A percentile compares a stretch with the other conserved stretches of the same genome.
These are phyloP conservation scores for Thermomyces lanuginosus DNA, from an alignment of 2,329 filamentous ascomycete species.

Conservation along the genomic window DNA sequence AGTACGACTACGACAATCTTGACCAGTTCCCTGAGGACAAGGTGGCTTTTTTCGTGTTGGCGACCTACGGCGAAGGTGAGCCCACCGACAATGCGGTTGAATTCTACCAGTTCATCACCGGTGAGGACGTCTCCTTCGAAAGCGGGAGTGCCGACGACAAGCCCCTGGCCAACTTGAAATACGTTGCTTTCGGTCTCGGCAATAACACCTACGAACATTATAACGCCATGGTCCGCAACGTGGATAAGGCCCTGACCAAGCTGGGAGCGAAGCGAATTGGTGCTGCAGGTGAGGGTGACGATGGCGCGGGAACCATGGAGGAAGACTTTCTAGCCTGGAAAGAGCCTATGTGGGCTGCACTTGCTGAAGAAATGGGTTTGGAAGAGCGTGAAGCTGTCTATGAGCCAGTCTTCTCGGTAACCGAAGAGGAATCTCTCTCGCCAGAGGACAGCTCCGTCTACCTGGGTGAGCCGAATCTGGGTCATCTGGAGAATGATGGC, in stretches of 20 bases:
- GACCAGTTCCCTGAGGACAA: conserved; percentile 81
- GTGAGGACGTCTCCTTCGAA: conserved; percentile 67
- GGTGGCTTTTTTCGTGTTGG: conserved; percentile 83
- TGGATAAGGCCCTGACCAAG: conserved; percentile 64
- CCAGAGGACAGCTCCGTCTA: conserved; percentile 70
- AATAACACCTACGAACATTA: conserved; percentile 99
- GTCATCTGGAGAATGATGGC: conserved; percentile 73
- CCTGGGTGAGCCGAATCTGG: conserved; percentile 88
- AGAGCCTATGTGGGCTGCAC: conserved; percentile 90
- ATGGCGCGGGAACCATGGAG: conserved; percentile 97
- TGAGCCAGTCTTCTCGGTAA: conserved; percentile 76
- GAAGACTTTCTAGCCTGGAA: conserved; percentile 99
- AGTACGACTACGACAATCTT: conserved; percentile 92
- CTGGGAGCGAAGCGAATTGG: conserved; percentile 75
- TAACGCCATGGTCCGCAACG: conserved; percentile 92
- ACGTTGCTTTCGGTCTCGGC: conserved; percentile 86
- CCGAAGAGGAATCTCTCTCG: conserved; percentile 56
- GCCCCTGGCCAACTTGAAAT: conserved; percentile 69
- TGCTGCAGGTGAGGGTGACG: conserved; percentile 82
- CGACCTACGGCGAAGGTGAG: conserved; percentile 95
- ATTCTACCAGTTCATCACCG: conserved; percentile 89
- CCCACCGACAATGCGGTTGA: conserved; percentile 98
- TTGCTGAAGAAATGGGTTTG: conserved; percentile 67
- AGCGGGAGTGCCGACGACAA: conserved; percentile 49
- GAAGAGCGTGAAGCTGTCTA: conserved; percentile 94